phyloP scores from a whole-genome alignment of 192 early-diverging fungal genomes.

The Linnemannia elongata region DNA sequence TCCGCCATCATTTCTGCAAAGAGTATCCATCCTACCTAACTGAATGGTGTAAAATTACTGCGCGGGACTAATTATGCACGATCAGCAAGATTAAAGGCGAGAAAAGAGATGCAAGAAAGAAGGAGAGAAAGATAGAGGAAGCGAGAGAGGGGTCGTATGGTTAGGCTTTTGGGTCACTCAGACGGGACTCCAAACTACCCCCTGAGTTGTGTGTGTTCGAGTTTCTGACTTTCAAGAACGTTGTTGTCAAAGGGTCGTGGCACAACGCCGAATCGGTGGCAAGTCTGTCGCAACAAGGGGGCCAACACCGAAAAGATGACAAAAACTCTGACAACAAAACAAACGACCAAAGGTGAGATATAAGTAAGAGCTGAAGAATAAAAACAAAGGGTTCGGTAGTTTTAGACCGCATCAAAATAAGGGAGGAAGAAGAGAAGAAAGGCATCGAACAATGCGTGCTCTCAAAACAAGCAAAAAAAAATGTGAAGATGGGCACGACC shows the following conservation, averaged over 20 bases:
- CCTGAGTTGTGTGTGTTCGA: not conserved
- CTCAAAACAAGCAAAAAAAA: not conserved
- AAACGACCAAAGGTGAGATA: not conserved
- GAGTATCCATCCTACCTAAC: slow-evolving; percentile 1
- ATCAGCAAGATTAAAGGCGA: not conserved
- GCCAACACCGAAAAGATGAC: not conserved
- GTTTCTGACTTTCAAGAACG: slow-evolving; percentile 6
- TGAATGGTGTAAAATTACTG: slow-evolving; percentile 5
- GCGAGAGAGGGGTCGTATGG: not conserved
- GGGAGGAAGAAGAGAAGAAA: not conserved
- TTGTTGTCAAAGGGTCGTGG: not conserved
- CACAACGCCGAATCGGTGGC: not conserved
- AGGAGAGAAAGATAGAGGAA: not conserved
- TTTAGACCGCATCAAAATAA: not conserved
- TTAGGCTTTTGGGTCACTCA: not conserved
- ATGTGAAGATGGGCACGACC: not conserved
- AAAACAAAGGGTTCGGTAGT: not conserved
- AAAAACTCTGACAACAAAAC: not conserved
- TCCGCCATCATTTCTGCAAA: slow-evolving; percentile 2
- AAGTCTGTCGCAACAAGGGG: not conserved
- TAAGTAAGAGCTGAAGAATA: not conserved
- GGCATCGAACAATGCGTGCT: slow-evolving; percentile 8
- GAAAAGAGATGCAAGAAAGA: not conserved
- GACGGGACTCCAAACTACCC: slow-evolving; percentile 4
- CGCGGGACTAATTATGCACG: slow-evolving; percentile 4